Percentiles rank a stretch among this genome's conserved stretches.
Conservation (phyloP, 306 rosid genomes). For the Acacia acuminata region DNA sequence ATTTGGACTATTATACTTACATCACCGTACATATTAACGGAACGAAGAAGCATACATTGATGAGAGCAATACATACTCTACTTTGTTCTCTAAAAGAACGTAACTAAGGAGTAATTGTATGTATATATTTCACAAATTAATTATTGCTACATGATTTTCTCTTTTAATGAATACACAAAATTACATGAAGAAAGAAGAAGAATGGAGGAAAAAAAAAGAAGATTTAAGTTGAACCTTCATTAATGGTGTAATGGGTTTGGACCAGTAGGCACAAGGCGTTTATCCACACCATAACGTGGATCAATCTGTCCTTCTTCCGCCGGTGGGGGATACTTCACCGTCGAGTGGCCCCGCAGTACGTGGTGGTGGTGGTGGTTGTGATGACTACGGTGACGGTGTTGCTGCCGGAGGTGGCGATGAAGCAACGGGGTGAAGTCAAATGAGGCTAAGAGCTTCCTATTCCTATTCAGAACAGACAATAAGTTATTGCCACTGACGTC, state of each 20-base stretch:
- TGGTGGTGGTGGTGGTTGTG: conserved; percentile 36
- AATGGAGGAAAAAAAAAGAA: not conserved
- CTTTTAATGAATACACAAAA: conserved; percentile 38
- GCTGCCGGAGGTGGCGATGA: conserved; percentile 36
- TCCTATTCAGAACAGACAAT: not conserved
- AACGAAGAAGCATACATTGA: conserved; percentile 22
- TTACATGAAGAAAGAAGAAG: conserved; percentile 36
- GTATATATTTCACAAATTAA: conserved; percentile 29
- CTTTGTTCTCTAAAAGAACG: conserved; percentile 18
- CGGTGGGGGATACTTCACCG: not conserved
- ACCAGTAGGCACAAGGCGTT: conserved; percentile 91
- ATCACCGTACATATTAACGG: not conserved
- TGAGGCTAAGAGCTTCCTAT: conserved; percentile 49
- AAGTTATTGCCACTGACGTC: not conserved
- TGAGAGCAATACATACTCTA: not conserved
- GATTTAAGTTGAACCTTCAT: conserved; percentile 30
- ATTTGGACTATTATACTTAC: not conserved
- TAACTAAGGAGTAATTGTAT: conserved; percentile 15
- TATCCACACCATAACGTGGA: conserved; percentile 74
- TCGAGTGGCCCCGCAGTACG: conserved; percentile 1
- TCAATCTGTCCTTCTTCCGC: conserved; percentile 44
- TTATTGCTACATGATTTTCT: conserved; percentile 33
- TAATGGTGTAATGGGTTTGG: conserved; percentile 99
- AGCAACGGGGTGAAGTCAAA: conserved; percentile 66
- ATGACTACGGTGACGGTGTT: conserved; percentile 30